A percentile compares a stretch with the other conserved stretches of the same genome.
These are phyloP conservation scores for Globisporangium paroecandrum DNA, from an alignment of 352 stramenopile species.

Conservation along the genomic window DNA sequence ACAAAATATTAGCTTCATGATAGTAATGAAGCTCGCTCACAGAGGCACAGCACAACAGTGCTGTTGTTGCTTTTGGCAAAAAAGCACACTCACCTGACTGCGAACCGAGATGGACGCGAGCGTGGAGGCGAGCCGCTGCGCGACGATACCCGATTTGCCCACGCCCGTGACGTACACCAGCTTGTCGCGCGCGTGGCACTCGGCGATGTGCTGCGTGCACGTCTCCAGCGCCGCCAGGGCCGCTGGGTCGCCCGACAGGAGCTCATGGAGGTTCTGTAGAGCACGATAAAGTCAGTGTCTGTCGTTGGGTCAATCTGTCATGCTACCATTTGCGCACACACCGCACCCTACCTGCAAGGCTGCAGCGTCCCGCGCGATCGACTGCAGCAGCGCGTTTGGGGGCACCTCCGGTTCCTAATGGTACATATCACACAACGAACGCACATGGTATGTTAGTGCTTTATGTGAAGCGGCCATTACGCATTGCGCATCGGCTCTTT, in stretches of 20 bases:
- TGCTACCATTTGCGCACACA: no score
- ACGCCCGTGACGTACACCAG: conserved; percentile 72
- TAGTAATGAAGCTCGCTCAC: neutral
- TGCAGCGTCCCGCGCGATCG: conserved; percentile 16
- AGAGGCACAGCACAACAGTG: neutral
- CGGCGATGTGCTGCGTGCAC: conserved; percentile 30
- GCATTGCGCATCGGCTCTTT: neutral
- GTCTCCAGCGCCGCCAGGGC: conserved; percentile 27
- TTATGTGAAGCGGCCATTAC: neutral
- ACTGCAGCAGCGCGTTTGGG: conserved; percentile 13
- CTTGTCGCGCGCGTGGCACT: conserved; percentile 42
- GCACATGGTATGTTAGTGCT: neutral
- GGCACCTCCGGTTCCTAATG: neutral
- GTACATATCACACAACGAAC: neutral
- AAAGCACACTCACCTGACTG: conserved; percentile 39
- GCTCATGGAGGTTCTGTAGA: conserved; percentile 36
- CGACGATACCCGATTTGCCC: conserved; percentile 79
- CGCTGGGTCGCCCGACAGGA: conserved; percentile 26
- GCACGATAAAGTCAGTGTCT: neutral
- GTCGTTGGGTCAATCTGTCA: neutral
- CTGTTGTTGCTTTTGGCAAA: neutral
- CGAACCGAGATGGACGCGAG: conserved; percentile 69
- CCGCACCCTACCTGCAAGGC: conserved; percentile 12
- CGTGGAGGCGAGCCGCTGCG: conserved; percentile 62
- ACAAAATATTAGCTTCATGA: neutral